These are phyloP conservation scores for Rubia tinctorum DNA, from an alignment of 305 asterid genomes.

Conservation along the genomic window DNA sequence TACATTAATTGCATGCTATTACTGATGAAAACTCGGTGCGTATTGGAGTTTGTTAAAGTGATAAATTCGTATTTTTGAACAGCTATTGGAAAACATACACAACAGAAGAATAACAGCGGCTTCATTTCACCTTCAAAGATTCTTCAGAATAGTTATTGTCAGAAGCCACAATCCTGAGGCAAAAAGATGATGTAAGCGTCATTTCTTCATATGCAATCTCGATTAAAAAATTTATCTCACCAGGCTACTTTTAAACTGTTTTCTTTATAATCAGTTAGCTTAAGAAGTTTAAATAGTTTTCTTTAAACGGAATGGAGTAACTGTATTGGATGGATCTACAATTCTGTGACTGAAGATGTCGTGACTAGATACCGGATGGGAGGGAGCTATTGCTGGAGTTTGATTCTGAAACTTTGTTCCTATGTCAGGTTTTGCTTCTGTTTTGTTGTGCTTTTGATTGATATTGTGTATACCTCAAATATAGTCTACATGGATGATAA, in stretches of 20 bases:
- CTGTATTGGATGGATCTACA: conserved; percentile 95
- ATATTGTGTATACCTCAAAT: no score
- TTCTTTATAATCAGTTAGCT: no score
- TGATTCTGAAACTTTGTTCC: no score
- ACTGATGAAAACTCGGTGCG: conserved; percentile 9
- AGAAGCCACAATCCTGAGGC: conserved; percentile 46
- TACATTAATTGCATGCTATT: conserved; percentile 23
- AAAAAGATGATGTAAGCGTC: conserved; percentile 62
- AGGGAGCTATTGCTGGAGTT: no score
- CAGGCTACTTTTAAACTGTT: no score
- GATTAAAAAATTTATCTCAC: background rate
- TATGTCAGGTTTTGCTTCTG: no score
- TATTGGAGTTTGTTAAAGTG: conserved; percentile 10
- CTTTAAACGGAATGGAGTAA: conserved; percentile 70
- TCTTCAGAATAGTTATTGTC: conserved; percentile 67
- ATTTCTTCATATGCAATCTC: background rate
- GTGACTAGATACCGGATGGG: conserved; percentile 89
- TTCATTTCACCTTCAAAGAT: conserved; percentile 49
- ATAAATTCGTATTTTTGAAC: conserved; percentile 16
- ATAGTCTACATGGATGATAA: no score
- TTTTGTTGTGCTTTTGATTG: no score
- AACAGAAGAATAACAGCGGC: conserved; percentile 37
- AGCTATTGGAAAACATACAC: conserved; percentile 60
- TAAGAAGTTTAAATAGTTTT: no score
- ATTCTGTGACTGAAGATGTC: conserved; percentile 94